These are phyloP conservation scores for Gossypium gossypioides DNA, from an alignment of 441 rosid genomes.

Conservation along the genomic window DNA sequence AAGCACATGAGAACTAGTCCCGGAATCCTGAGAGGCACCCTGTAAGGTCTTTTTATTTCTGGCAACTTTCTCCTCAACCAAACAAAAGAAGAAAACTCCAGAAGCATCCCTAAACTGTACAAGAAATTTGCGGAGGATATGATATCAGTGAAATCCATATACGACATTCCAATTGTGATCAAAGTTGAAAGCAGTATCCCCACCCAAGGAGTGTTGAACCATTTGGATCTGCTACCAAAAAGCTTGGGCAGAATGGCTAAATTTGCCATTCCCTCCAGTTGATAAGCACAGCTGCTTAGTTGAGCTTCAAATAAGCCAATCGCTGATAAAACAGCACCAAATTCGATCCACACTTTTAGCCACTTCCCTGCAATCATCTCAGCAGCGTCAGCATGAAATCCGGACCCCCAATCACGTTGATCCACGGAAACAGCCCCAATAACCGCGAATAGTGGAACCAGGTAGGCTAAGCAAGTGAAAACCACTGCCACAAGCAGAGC, in stretches of 20 bases:
- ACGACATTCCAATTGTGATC: constrained; percentile 42
- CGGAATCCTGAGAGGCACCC: constrained; percentile 42
- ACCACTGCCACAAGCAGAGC: constrained; percentile 52
- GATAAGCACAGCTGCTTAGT: constrained; percentile 47
- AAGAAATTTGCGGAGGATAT: constrained; percentile 63
- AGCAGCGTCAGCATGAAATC: constrained; percentile 46
- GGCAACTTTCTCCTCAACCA: constrained; percentile 59
- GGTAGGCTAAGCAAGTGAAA: constrained; percentile 49
- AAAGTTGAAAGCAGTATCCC: constrained; percentile 53
- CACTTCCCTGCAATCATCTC: constrained; percentile 47
- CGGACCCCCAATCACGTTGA: constrained; percentile 40
- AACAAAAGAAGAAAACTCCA: constrained; percentile 64
- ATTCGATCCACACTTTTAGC: constrained; percentile 44
- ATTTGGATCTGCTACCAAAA: constrained; percentile 38
- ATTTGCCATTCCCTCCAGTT: constrained; percentile 46
- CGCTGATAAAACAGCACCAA: constrained; percentile 40
- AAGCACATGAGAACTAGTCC: constrained; percentile 55
- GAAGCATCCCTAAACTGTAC: constrained; percentile 66
- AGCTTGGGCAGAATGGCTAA: constrained; percentile 42
- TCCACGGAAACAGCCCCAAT: constrained; percentile 43
- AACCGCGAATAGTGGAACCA: constrained; percentile 66
- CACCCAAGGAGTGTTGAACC: constrained; percentile 74
- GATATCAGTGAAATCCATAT: constrained; percentile 48
- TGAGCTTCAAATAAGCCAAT: constrained; percentile 53
- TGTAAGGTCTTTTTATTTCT: constrained; percentile 43